phyloP scores from a whole-genome alignment of 2,329 filamentous ascomycete genomes.

The Nemania sp. region DNA sequence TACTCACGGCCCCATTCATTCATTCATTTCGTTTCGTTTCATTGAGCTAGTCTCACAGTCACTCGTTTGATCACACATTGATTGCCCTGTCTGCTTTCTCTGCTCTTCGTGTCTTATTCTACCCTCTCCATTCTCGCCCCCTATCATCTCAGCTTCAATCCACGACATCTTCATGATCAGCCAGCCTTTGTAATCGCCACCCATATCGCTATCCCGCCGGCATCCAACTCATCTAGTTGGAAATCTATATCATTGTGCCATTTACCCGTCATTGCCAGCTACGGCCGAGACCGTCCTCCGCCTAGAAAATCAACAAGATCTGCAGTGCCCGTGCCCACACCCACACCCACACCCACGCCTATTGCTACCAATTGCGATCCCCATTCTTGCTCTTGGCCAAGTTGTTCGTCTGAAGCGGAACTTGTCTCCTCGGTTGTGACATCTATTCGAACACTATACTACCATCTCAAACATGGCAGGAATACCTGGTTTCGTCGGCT shows the following conservation, averaged over 20 bases:
- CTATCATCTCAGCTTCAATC: slow-evolving; percentile 17
- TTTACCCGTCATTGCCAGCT: slow-evolving; percentile 5
- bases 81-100: not conserved
- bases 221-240: not conserved
- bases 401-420: slow-evolving; percentile 28
- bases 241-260: not conserved
- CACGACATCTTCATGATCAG: slow-evolving; percentile 8
- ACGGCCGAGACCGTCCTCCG: slow-evolving; percentile 1
- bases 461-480: slow-evolving; percentile 33
- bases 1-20: too few species aligned
- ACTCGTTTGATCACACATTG: slow-evolving; percentile 46
- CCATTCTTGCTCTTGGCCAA: slow-evolving; percentile 18
- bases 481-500: slow-evolving; percentile 38
- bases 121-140: not conserved
- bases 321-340: slow-evolving; percentile 21
- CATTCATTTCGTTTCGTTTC: slow-evolving; percentile 34
- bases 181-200: slow-evolving; percentile 1
- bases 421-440: not conserved
- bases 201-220: slow-evolving; percentile 4
- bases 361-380: not conserved
- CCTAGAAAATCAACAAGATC: slow-evolving; percentile 29
- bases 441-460: not conserved
- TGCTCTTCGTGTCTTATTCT: too few species aligned
- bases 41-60: slow-evolving; percentile 55
- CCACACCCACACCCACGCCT: slow-evolving; percentile 27